Percentiles rank a stretch among this genome's conserved stretches.
These are phyloP conservation scores for Umbelopsis vinacea DNA, from an alignment of 192 early-diverging fungal genomes.

Conservation along the genomic window DNA sequence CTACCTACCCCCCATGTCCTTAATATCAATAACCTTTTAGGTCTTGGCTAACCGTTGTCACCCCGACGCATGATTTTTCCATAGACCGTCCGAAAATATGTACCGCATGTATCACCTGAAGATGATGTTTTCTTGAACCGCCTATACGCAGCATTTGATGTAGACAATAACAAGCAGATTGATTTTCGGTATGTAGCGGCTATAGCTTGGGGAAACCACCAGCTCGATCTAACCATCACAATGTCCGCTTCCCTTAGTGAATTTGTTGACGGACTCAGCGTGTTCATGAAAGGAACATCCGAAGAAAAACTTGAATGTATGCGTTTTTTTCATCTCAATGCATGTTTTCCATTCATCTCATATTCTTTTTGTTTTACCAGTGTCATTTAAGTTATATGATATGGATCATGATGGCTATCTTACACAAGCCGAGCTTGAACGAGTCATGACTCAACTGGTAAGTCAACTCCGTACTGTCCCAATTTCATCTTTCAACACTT, in stretches of 20 bases:
- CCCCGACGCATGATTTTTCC: slow-evolving; percentile 16
- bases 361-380: slow-evolving; percentile 41
- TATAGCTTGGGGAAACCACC: not conserved
- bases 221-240: not conserved
- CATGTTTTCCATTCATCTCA: not conserved
- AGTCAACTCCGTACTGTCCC: not conserved
- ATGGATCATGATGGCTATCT: slow-evolving; percentile 77
- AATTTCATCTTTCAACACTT: slow-evolving; percentile 6
- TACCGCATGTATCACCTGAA: slow-evolving; percentile 56
- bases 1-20: not conserved
- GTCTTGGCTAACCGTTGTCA: slow-evolving; percentile 24
- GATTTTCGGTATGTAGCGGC: slow-evolving; percentile 62
- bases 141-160: slow-evolving; percentile 79
- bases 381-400: slow-evolving; percentile 82
- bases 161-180: slow-evolving; percentile 64
- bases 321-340: slow-evolving; percentile 11
- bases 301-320: slow-evolving; percentile 78
- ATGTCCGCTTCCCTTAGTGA: slow-evolving; percentile 47
- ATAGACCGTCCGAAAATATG: slow-evolving; percentile 59
- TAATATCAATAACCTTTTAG: not conserved
- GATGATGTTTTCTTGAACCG: slow-evolving; percentile 78
- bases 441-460: slow-evolving; percentile 79
- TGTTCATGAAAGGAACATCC: slow-evolving; percentile 78
- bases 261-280: slow-evolving; percentile 67
- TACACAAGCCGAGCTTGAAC: slow-evolving; percentile 71